Evolutionary conservation across 1,284 basidiomycete species (phyloP).

Genomic region (Moniliophthora roreri): DNA sequence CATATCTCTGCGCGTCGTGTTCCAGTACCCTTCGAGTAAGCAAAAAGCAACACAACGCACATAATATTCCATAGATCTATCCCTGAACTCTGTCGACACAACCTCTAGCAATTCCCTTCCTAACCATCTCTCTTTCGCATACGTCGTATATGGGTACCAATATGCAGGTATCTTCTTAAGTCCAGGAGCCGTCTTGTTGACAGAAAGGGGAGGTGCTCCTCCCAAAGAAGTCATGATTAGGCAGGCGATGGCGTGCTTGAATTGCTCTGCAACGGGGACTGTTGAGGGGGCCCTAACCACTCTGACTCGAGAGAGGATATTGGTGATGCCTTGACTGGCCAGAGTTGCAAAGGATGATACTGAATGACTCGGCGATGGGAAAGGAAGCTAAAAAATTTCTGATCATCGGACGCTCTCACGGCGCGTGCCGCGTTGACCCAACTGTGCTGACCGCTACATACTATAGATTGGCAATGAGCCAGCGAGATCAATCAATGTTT

Average conservation of each 20-base stretch:
- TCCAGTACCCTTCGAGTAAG: conserved; percentile 4
- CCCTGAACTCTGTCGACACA: conserved; percentile 87
- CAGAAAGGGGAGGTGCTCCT: conserved; percentile 27
- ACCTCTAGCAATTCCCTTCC: conserved; percentile 84
- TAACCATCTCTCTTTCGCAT: conserved; percentile 90
- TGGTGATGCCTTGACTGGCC: conserved; percentile 7
- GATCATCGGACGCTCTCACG: no score
- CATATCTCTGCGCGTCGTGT: no score
- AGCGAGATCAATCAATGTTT: no score
- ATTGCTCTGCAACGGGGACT: conserved; percentile 39
- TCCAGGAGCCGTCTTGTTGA: conserved; percentile 33
- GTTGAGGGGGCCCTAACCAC: conserved; percentile 13
- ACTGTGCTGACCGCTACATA: no score
- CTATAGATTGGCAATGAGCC: no score
- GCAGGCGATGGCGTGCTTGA: conserved; percentile 50
- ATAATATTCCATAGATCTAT: conserved; percentile 91
- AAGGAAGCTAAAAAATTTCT: no score
- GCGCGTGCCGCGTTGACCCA: no score
- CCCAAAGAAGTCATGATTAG: conserved; percentile 51
- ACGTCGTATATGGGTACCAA: conserved; percentile 87
- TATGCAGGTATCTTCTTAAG: conserved; percentile 75
- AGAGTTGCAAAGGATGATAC: not conserved
- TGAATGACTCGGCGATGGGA: not conserved
- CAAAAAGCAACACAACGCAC: conserved; percentile 48
- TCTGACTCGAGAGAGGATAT: conserved; percentile 12